Evolutionary conservation across 345 rosid species (phyloP), one percentile per base, ranked within the genome.

Genomic region (Linum tenue): DNA sequence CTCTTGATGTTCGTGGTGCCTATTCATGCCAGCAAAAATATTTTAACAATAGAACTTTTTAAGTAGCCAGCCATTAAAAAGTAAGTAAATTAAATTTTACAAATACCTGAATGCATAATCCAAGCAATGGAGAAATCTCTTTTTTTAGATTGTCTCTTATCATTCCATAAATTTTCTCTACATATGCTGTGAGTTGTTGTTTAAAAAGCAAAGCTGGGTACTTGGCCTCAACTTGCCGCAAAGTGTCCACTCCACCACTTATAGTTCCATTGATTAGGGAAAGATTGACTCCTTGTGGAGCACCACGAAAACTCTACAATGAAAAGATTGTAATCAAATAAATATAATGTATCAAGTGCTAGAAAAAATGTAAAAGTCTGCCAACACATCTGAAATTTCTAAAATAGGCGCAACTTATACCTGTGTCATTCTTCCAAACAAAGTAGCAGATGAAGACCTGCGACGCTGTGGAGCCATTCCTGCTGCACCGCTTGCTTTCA

Each of bases 1-100:
- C 98, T 78, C 98, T 83, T 39, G 96, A 87, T 83, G 96, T 89
- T 80, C 98, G 84, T 44, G 98, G 98, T n/a, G 98, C 98, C 96
- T 92, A 55, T 76, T 56, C 31, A 37, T 40, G 10, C 3, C 1
- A 63, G 39, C 38, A n/a, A 38, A 15, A 17, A 35, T 3, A 35
- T 9, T 2, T 12, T 22, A 10, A 1, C 48, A 62, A 39, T 14
- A 1, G 6, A 64, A 42, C 31, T 22, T 1, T 56, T 55, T 55
- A 69, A 59, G 31, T 3, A 50, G 41, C 60, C 5, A 36, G n/a
- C n/a, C 5, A 36, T 31, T n/a, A 15, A 5, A 37, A 56, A 39
- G 39, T 14, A 8, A 37, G 31, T 1, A n/a, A 22, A 48, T 48
- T 35, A 62, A 60, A 68, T 16, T 65, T 66, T 44, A n/a, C 62